Evolutionary conservation across 176 grass and related monocot genomes (phyloP).

Genomic region (Pontederia paniculata): DNA sequence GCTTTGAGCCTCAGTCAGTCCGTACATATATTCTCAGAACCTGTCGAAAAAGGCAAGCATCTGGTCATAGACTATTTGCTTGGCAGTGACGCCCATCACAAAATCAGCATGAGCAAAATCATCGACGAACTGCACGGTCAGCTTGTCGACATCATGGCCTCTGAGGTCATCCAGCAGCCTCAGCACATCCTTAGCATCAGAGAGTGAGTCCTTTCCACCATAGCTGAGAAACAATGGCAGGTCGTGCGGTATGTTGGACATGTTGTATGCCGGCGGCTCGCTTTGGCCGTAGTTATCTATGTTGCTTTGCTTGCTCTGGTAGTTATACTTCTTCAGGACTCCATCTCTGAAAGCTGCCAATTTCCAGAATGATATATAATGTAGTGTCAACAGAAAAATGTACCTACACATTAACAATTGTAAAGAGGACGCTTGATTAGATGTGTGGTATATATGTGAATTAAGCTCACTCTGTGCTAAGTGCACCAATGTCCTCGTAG

Average conservation of each 20-base stretch:
- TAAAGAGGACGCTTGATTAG: neutral
- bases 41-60: slow-evolving; percentile 39
- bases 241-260: slow-evolving; percentile 33
- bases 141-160: slow-evolving; percentile 27
- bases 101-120: slow-evolving; percentile 56
- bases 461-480: slow-evolving; percentile 38
- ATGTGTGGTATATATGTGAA: neutral
- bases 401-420: too few species aligned
- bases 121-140: slow-evolving; percentile 30
- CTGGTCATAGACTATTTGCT: slow-evolving; percentile 27
- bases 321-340: slow-evolving; percentile 42
- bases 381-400: neutral
- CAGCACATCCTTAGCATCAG: slow-evolving; percentile 30
- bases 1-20: too few species aligned
- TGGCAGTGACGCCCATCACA: slow-evolving; percentile 30
- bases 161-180: slow-evolving; percentile 26
- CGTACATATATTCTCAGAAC: too few species aligned
- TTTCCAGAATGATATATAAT: neutral
- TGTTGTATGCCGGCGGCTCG: slow-evolving; percentile 32
- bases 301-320: slow-evolving; percentile 30
- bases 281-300: slow-evolving; percentile 32
- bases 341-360: slow-evolving; percentile 35
- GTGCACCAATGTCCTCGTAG: slow-evolving; percentile 48
- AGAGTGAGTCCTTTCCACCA: slow-evolving; percentile 43
- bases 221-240: slow-evolving; percentile 50